phyloP scores from a whole-genome alignment of 495 filamentous ascomycete species.

The Oleoguttula mirabilis region DNA sequence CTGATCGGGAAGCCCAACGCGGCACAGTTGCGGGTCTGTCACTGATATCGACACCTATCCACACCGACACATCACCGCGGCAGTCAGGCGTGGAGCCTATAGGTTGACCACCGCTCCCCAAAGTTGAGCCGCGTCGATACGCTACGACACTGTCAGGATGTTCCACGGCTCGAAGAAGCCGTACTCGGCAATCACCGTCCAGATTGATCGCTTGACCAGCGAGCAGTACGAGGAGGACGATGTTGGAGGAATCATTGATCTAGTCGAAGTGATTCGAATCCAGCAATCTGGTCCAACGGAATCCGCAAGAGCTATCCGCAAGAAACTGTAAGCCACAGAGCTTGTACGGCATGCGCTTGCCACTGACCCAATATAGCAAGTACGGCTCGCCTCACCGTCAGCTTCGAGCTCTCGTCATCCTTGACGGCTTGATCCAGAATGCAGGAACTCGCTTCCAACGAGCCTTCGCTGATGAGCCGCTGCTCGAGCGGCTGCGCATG shows the following conservation, averaged over 20 bases:
- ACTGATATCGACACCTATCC: too few species aligned
- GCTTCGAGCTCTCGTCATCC: conserved; percentile 74
- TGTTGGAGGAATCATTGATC: conserved; percentile 77
- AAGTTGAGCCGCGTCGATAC: too few species aligned
- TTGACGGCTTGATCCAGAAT: conserved; percentile 92
- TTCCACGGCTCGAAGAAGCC: conserved; percentile 62
- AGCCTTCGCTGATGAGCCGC: conserved; percentile 77
- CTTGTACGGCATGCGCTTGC: not conserved
- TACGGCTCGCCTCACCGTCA: conserved; percentile 91
- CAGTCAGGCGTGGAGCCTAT: too few species aligned
- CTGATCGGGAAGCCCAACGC: too few species aligned
- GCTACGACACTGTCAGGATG: too few species aligned
- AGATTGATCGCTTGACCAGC: conserved; percentile 79
- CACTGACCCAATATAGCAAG: conserved; percentile 43
- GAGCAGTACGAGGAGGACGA: conserved; percentile 87
- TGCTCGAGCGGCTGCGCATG: conserved; percentile 83
- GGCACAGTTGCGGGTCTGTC: too few species aligned
- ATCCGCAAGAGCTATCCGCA: conserved; percentile 82
- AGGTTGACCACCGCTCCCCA: too few species aligned
- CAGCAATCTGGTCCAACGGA: conserved; percentile 81
- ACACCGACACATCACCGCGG: too few species aligned
- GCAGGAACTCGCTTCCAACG: conserved; percentile 81
- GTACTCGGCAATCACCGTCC: conserved; percentile 88
- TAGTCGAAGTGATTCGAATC: conserved; percentile 85
- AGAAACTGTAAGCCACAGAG: conserved; percentile 63